Evolutionary conservation across 2,329 filamentous ascomycete genomes (phyloP).

Genomic region (Magnaporthiopsis incrustans): DNA sequence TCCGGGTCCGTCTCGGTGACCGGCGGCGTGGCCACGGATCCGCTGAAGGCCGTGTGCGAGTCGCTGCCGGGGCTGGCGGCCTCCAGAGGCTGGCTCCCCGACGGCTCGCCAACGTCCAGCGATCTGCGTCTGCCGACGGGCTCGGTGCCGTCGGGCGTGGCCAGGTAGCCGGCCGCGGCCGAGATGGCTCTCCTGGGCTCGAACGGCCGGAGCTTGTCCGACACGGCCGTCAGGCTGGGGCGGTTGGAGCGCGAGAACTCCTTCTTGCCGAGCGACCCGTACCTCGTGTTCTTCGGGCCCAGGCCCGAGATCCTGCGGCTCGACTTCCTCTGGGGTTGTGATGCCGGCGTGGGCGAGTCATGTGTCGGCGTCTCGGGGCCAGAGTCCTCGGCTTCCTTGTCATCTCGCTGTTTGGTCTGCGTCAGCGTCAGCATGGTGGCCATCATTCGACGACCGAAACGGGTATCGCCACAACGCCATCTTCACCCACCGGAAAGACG

Average conservation of each 20-base stretch:
- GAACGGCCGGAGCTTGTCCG: conserved; percentile 27
- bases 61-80: conserved; percentile 46
- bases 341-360: conserved; percentile 3
- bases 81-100: conserved; percentile 36
- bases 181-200: background rate
- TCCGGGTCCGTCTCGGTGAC: conserved; percentile 66
- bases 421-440: background rate
- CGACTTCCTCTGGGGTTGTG: background rate
- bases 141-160: conserved; percentile 53
- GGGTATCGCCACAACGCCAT: too few species aligned
- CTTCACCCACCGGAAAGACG: background rate
- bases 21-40: conserved; percentile 64
- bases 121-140: conserved; percentile 22
- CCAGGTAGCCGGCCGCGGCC: conserved; percentile 25
- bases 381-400: conserved; percentile 1
- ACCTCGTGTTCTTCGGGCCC: background rate
- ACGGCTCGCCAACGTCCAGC: conserved; percentile 33
- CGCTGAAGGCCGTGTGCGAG: conserved; percentile 52
- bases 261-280: conserved; percentile 12
- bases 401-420: background rate
- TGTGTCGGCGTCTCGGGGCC: conserved; percentile 4
- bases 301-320: background rate
- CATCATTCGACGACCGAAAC: too few species aligned
- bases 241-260: conserved; percentile 23
- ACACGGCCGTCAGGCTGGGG: conserved; percentile 22